Base-by-base conservation (phyloP, 2,329 filamentous ascomycete species). In the Myriosclerotinia curreyana region DNA sequence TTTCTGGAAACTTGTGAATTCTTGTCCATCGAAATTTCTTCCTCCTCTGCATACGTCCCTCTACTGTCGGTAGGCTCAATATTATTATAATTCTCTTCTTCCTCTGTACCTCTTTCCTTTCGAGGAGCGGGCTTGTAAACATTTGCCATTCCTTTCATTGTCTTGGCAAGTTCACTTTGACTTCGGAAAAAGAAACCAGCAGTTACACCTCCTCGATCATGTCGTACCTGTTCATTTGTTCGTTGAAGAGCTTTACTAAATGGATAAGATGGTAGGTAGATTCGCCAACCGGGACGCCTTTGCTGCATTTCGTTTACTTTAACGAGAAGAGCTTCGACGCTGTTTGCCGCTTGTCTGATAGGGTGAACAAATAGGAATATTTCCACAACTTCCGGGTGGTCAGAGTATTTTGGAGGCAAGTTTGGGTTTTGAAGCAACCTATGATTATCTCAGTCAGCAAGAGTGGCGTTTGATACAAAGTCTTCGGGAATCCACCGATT, bases 131-230 rank as follows among this genome's bases (percentile, higher is more conserved):
- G 75, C 49, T 74, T 71, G 60, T 76, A 77, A 2, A 71, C 66
- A 60, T 70, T 75, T n/a, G 72, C 69, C 66, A 76, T 70, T 28
- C 73, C 73, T 60, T 70, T 70, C 74, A 77, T 74, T 14, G 68
- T 74, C 52, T 65, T 69, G 22, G 71, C 70, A 22, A 75, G 65
- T 62, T 72, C 67, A 11, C 65, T 67, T 61, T 74, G 72, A 56
- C 70, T 74, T 34, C 66, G 70, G 65, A 78, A 79, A 67, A 77
- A 79, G 64, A 75, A 77, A 40, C 81, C 81, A 6, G 82, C 83
- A 5, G 83, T 84, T 25, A 84, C 77, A 31, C 83, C 83, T 22
- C 84, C 83, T 66, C 83, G 77, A 69, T 86, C 84, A 67, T 86
- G 84, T 40, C 83, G 77, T 5, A 86, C 83, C 67, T 85, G 82